A percentile compares a stretch with the other conserved stretches of the same genome.
phyloP scores from a whole-genome alignment of 2,329 filamentous ascomycete genomes.

The Botrytis sinoallii region DNA sequence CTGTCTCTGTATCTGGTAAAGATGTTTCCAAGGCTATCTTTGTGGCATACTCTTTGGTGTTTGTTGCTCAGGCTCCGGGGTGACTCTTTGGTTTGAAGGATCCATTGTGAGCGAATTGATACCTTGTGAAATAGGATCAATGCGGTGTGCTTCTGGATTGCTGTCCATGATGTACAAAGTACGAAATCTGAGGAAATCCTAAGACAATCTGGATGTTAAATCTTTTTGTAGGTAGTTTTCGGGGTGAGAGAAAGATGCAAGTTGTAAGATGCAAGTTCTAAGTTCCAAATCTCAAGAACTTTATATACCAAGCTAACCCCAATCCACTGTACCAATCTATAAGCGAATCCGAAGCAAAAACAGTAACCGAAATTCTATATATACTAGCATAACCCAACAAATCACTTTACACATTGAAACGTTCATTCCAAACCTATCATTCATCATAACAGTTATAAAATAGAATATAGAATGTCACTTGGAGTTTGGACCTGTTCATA shows the following conservation, averaged over 20 bases:
- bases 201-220: background rate
- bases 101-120: background rate
- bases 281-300: background rate
- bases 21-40: background rate
- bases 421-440: background rate
- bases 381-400: background rate
- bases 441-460: accelerated
- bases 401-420: background rate
- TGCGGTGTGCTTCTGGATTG: background rate
- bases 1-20: background rate
- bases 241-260: no score
- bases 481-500: background rate
- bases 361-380: accelerated
- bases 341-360: background rate
- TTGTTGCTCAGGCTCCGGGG: background rate
- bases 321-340: background rate
- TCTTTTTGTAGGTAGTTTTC: background rate
- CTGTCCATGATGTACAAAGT: background rate
- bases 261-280: no score
- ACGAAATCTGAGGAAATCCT: accelerated
- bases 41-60: background rate
- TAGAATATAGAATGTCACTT: background rate
- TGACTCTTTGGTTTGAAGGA: background rate
- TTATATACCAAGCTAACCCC: background rate
- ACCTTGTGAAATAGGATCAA: background rate